Evolutionary conservation across 495 filamentous ascomycete genomes (phyloP).

Genomic region (Penicillium turbatum): DNA sequence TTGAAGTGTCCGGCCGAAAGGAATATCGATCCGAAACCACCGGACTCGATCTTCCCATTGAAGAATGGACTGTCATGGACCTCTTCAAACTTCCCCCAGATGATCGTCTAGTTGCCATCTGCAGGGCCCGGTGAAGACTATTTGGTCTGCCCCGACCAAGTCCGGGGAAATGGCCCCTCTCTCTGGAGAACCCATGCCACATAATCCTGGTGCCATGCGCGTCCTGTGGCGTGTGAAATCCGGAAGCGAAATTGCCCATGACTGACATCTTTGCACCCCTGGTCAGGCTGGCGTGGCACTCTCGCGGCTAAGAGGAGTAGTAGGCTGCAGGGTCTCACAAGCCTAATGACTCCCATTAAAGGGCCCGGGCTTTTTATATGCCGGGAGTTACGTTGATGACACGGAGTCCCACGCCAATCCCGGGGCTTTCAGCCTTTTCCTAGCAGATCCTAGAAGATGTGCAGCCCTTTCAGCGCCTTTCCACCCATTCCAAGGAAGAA

Average conservation of each 20-base stretch:
- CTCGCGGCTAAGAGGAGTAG: constrained; percentile 3
- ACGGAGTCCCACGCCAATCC: not conserved
- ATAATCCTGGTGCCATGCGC: not conserved
- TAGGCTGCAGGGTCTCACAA: constrained; percentile 5
- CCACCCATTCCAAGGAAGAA: not conserved
- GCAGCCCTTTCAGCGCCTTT: not conserved
- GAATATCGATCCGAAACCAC: not conserved
- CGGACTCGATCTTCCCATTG: not conserved
- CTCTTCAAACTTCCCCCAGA: constrained; percentile 11
- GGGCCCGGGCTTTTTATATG: constrained; percentile 9
- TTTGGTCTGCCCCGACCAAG: not conserved
- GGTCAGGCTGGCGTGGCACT: constrained; percentile 17
- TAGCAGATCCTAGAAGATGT: not conserved
- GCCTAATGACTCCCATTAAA: not conserved
- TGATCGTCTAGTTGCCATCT: constrained; percentile 14
- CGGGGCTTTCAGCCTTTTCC: not conserved
- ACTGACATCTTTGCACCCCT: constrained; percentile 12
- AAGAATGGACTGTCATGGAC: not conserved
- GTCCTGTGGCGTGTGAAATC: constrained; percentile 15
- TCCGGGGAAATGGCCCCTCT: constrained; percentile 14
- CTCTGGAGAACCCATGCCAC: constrained; percentile 9
- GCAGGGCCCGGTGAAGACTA: constrained; percentile 11
- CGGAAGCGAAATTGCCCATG: constrained; percentile 14
- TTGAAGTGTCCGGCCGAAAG: not conserved
- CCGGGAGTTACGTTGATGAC: constrained; percentile 11